A percentile compares a stretch with the other conserved stretches of the same genome.
Evolutionary conservation across 106 monocot species (phyloP).

Genomic region (Dendrobium nobile): DNA sequence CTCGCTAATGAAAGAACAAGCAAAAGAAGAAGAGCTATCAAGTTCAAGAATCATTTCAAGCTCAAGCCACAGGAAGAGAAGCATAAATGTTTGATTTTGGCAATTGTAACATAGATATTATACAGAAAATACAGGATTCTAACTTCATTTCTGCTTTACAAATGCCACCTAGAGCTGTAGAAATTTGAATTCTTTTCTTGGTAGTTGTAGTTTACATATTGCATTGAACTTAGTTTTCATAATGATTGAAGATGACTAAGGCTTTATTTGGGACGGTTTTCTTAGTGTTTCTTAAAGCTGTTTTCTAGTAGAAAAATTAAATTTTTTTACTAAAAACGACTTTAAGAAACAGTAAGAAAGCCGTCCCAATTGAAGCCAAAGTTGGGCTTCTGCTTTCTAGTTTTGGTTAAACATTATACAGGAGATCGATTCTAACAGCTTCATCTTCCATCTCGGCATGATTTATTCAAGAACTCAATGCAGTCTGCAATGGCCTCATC

Average conservation of each 20-base stretch:
- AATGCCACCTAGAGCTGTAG: not conserved
- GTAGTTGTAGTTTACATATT: too few relatives aligned
- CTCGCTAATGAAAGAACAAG: not conserved
- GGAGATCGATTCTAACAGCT: not conserved
- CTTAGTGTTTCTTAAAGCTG: too few relatives aligned
- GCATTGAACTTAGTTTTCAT: too few relatives aligned
- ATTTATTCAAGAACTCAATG: constrained; percentile 33
- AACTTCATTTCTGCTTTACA: not conserved
- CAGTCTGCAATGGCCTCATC: constrained; percentile 24
- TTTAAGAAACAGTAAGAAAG: too few relatives aligned
- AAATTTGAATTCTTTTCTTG: not conserved
- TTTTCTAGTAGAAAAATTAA: too few relatives aligned
- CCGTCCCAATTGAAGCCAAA: too few relatives aligned
- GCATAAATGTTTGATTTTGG: not conserved
- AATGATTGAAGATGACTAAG: too few relatives aligned
- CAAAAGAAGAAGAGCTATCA: constrained; percentile 10
- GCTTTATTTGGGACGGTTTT: too few relatives aligned
- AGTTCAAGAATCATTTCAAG: not conserved
- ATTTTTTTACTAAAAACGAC: too few relatives aligned
- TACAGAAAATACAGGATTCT: not conserved
- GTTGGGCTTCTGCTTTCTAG: too few relatives aligned
- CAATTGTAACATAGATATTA: not conserved
- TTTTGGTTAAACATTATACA: not conserved
- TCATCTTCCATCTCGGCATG: not conserved
- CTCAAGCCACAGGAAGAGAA: not conserved